Evolutionary conservation across 768 basidiomycete genomes (phyloP).

Genomic region (Lepiota subincarnata): DNA sequence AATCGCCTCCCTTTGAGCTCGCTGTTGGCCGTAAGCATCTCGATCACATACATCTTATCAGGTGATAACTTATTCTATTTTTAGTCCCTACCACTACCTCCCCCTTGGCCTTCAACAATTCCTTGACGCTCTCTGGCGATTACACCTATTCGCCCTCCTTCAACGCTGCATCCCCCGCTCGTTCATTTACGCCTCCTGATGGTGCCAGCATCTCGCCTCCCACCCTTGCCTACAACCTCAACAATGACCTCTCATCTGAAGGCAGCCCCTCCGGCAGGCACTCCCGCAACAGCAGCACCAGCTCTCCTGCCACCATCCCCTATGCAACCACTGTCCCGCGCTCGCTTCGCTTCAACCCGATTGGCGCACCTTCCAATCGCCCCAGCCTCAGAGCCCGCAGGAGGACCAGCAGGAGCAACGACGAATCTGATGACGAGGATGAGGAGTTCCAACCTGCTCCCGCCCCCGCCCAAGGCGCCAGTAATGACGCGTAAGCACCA

Average conservation of each 20-base stretch:
- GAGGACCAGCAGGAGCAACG: constrained; percentile 48
- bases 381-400: constrained; percentile 48
- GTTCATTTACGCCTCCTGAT: constrained; percentile 69
- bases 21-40: constrained; percentile 57
- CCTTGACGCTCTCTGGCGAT: constrained; percentile 50
- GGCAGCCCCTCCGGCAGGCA: constrained; percentile 58
- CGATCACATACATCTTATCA: constrained; percentile 5
- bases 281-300: constrained; percentile 67
- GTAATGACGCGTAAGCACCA: constrained; percentile 41
- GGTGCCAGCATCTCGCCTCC: constrained; percentile 63
- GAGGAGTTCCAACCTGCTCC: constrained; percentile 66
- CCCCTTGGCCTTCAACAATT: constrained; percentile 56
- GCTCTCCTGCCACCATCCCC: constrained; percentile 43
- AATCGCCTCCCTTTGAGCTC: constrained; percentile 54
- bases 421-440: constrained; percentile 67
- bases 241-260: constrained; percentile 71
- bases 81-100: constrained; percentile 57
- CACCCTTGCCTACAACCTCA: constrained; percentile 62
- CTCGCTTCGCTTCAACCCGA: constrained; percentile 78
- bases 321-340: constrained; percentile 62
- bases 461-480: constrained; percentile 42
- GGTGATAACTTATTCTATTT: constrained; percentile 15
- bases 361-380: constrained; percentile 53
- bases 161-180: constrained; percentile 51
- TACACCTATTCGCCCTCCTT: constrained; percentile 54